Conservation (phyloP, 306 rosid genomes). For the Sindora glabra region DNA sequence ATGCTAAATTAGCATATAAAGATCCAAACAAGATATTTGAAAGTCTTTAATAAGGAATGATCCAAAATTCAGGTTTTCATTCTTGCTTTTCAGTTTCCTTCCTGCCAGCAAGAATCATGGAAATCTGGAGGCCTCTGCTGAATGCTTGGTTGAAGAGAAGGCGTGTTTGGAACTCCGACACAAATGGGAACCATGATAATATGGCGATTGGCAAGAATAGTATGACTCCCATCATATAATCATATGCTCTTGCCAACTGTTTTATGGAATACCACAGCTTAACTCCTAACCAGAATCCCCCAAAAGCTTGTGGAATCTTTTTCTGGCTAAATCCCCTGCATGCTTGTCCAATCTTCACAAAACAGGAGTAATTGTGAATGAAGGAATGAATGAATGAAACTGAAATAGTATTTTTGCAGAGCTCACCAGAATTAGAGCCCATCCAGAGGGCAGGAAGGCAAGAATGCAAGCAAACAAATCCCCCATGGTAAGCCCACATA, state of each 20-base stretch:
- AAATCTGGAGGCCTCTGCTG: constrained; percentile 89
- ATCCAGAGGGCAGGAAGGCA: constrained; percentile 89
- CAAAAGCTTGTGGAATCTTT: too few species aligned
- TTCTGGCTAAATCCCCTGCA: too few species aligned
- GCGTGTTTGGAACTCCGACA: constrained; percentile 86
- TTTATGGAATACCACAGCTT: constrained; percentile 83
- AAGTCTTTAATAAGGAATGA: too few species aligned
- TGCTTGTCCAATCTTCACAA: too few species aligned
- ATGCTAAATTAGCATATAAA: too few species aligned
- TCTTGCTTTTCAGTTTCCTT: too few species aligned
- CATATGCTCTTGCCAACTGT: constrained; percentile 75
- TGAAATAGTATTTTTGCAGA: too few species aligned
- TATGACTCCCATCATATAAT: constrained; percentile 94
- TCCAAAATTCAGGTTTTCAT: too few species aligned
- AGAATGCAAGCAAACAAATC: constrained; percentile 76
- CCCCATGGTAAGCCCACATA: too few species aligned
- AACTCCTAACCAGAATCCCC: constrained; percentile 22
- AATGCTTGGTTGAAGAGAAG: constrained; percentile 98
- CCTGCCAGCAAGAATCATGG: constrained; percentile 88
- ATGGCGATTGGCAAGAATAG: constrained; percentile 79
- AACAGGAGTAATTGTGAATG: too few species aligned
- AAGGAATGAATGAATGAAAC: too few species aligned
- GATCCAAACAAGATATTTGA: too few species aligned
- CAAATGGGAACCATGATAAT: constrained; percentile 86
- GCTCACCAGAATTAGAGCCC: constrained; percentile 83